phyloP scores from a whole-genome alignment of 495 filamentous ascomycete genomes.

The Hyphodiscus hymeniophilus region DNA sequence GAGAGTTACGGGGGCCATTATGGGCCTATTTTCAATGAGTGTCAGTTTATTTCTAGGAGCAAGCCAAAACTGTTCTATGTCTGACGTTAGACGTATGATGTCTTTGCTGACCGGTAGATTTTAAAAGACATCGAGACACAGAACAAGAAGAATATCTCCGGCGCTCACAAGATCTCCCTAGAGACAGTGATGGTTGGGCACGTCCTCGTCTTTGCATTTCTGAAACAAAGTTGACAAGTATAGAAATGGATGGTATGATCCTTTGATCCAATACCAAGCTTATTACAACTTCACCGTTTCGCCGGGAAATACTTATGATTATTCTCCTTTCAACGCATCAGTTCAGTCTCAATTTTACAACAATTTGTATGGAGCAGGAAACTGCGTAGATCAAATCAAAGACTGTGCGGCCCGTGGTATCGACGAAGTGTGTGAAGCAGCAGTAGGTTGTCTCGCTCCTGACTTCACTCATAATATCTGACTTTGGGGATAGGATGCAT shows the following conservation, averaged over 20 bases:
- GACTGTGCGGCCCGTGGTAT: slow-evolving; percentile 37
- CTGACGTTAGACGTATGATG: no score
- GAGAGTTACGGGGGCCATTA: slow-evolving; percentile 62
- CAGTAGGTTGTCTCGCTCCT: slow-evolving; percentile 9
- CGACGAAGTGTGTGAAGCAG: slow-evolving; percentile 38
- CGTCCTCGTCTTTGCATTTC: slow-evolving; percentile 24
- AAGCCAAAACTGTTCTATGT: no score
- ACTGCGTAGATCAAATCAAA: slow-evolving; percentile 51
- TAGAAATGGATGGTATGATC: slow-evolving; percentile 51
- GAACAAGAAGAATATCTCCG: slow-evolving; percentile 45
- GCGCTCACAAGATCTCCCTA: slow-evolving; percentile 43
- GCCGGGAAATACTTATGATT: slow-evolving; percentile 52
- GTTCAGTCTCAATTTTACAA: slow-evolving; percentile 45
- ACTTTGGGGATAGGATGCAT: slow-evolving; percentile 33
- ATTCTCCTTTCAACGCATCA: slow-evolving; percentile 39
- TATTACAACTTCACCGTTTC: slow-evolving; percentile 55
- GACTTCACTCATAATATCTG: slow-evolving; percentile 20
- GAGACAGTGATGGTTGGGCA: slow-evolving; percentile 45
- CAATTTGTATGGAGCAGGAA: slow-evolving; percentile 51
- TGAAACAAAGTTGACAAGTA: neutral
- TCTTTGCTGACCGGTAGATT: no score
- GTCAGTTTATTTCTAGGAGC: no score
- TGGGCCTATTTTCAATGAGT: slow-evolving; percentile 55
- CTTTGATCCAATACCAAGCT: slow-evolving; percentile 50
- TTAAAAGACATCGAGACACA: slow-evolving; percentile 47